Evolutionary conservation across 352 stramenopile species (phyloP).

Genomic region (Blastocystis sp.): DNA sequence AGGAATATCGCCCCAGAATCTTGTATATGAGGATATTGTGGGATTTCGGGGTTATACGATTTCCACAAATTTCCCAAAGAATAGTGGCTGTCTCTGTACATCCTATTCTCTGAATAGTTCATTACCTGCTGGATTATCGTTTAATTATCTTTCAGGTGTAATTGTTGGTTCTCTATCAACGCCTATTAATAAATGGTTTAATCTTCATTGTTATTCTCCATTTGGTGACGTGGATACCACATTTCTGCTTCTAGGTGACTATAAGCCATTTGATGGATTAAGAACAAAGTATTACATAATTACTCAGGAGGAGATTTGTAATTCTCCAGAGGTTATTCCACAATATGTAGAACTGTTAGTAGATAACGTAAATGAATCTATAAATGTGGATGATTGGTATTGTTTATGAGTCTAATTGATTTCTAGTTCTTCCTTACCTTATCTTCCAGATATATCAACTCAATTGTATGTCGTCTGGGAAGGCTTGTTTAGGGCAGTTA

Average conservation of each 20-base stretch:
- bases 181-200: background rate
- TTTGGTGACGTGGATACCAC: background rate
- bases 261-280: background rate
- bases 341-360: background rate
- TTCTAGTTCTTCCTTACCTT: background rate
- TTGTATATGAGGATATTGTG: background rate
- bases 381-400: background rate
- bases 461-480: background rate
- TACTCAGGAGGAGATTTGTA: background rate
- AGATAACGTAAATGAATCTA: background rate
- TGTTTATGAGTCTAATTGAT: background rate
- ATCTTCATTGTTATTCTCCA: background rate
- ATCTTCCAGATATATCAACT: background rate
- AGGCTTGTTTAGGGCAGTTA: background rate
- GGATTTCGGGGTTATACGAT: background rate
- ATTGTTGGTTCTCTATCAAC: background rate
- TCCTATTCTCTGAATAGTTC: background rate
- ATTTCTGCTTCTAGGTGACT: background rate
- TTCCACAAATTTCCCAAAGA: background rate
- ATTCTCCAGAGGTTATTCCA: background rate
- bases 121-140: background rate
- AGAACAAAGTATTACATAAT: background rate
- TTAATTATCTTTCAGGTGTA: background rate
- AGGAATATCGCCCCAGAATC: background rate
- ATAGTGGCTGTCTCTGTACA: background rate